Percentiles rank a stretch among this genome's conserved stretches.
phyloP scores from a whole-genome alignment of 257 asterid species.

The Fraxinus pennsylvanica region DNA sequence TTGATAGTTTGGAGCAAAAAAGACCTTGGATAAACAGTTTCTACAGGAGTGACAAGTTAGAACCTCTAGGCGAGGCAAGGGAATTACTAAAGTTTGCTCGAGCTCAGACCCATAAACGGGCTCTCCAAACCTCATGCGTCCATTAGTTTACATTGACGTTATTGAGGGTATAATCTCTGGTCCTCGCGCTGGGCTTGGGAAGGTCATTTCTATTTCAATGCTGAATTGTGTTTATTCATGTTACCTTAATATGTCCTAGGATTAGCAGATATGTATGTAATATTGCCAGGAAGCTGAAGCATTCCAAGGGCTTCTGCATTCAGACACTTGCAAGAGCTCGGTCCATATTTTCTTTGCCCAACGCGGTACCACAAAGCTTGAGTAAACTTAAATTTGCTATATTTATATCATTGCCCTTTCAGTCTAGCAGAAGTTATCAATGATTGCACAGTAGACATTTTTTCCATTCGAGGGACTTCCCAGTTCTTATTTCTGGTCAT shows the following conservation, averaged over 20 bases:
- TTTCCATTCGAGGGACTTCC: too few species aligned
- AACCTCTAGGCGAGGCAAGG: constrained; percentile 82
- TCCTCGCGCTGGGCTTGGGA: constrained; percentile 82
- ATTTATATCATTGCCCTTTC: not conserved
- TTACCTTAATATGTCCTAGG: constrained; percentile 12
- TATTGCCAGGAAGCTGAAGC: constrained; percentile 83
- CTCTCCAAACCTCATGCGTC: constrained; percentile 89
- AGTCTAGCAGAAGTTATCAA: not conserved
- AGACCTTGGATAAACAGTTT: constrained; percentile 77
- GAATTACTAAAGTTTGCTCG: constrained; percentile 88
- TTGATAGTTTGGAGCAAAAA: constrained; percentile 71
- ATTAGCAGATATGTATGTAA: not conserved
- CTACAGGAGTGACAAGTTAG: constrained; percentile 77
- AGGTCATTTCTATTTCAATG: constrained; percentile 48
- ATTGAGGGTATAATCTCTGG: constrained; percentile 85
- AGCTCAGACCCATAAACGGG: constrained; percentile 76
- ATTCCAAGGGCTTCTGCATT: constrained; percentile 64
- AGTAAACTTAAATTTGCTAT: constrained; percentile 2
- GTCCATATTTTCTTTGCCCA: constrained; percentile 94
- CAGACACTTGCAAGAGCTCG: constrained; percentile 87
- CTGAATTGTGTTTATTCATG: constrained; percentile 6
- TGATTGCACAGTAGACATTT: not conserved
- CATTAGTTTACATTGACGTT: constrained; percentile 81
- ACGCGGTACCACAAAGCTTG: constrained; percentile 88
- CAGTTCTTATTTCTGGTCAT: too few species aligned